Evolutionary conservation across 805 yeast genomes (phyloP), one percentile per base, ranked within the genome.

Genomic region (Candida corydali): DNA sequence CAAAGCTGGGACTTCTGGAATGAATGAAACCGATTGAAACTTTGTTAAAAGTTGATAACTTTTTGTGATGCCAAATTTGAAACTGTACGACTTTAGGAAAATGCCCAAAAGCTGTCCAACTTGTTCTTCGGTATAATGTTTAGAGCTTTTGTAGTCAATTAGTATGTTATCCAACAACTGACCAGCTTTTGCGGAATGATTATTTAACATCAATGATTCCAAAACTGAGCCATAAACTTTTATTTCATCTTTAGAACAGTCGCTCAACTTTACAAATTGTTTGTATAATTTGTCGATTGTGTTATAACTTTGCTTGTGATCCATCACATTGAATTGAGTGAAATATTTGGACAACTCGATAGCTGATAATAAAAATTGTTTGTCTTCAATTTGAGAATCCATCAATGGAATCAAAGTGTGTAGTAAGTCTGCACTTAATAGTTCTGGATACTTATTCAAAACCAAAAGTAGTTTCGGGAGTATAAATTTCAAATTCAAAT

Each of bases 121-220:
- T 37, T 63, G 61, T 3, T 9, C 12, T 30, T 55, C 55, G 3
- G 45, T 32, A 19, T 36, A 26, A 10, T 41, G 26, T 17, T 49
- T 39, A 7, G 57, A 56, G 16, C 54, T 48, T 47, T 64, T 65
- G 46, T 67, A 68, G 30, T 74, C 73, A 0, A 63, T 46, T 28
- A 82, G 53, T 5, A 81, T 61, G 27, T 68, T 61, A 50, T 82
- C 84, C 47, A 83, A 58, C 38, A 81, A 69, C 40, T 70, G 64
- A 1, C 82, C 69, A 3, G 86, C 80, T 27, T 70, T 46, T 7
- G 64, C 61, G 25, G 68, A 44, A 43, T 79, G 74, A 27, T 70
- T 73, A 29, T 75, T 73, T 35, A 63, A 59, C 9, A 78, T 65
- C 36, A 82, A 59, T 1, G 80, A 67, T 23, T 76, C 69, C 24